Evolutionary conservation across 148 eudicot species (phyloP), one percentile per base, ranked within the genome.

Genomic region (Oxyria digyna): DNA sequence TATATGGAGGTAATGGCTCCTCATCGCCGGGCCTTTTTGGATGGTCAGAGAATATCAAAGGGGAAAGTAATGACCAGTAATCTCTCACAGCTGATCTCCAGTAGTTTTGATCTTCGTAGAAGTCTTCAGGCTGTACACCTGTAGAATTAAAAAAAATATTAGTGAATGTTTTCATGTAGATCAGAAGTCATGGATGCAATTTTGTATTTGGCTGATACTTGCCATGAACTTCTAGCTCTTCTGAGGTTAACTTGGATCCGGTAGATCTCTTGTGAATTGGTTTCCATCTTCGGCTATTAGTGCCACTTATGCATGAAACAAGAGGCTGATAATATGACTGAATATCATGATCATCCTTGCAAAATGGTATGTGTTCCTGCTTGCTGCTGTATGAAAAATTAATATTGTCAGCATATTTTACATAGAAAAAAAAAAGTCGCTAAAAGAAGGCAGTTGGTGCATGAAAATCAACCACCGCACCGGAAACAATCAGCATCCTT

Each of bases 241-340:
- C 79, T 43, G 84, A 63, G 72, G 69, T 85, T 67, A 86, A 49
- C 69, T 72, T 76, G 49, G 85, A 75, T 69, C 84, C 80, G 26
- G 81, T 75, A 73, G 98, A 91, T 92, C 84, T 86, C 31, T 82
- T 78, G 40, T 85, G 80, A 75, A 86, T 90, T 21, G 97, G 81
- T 68, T 83, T 79, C 98, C 98, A 90, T 73, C 98, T 79, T 68
- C 76, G 85, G 75, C 86, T 94, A 23, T 77, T 89, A 76, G 84
- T 85, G 71, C 97, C 97, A 68, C 86, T 87, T 41, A 94, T 84
- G 77, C 98, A 94, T 67, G 73, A 21, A 68, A 75, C 81, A 17
- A 87, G 92, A 8, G 88, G 90, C 73, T 80, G 82, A 76, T 90
- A 88, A 71, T 90, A 84, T 49, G 96, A 75, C 78, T 88, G 95